Percentiles rank a stretch among this genome's conserved stretches.
Conservation (phyloP, 1,139 yeast species). For the Debaryomyces singareniensis region DNA sequence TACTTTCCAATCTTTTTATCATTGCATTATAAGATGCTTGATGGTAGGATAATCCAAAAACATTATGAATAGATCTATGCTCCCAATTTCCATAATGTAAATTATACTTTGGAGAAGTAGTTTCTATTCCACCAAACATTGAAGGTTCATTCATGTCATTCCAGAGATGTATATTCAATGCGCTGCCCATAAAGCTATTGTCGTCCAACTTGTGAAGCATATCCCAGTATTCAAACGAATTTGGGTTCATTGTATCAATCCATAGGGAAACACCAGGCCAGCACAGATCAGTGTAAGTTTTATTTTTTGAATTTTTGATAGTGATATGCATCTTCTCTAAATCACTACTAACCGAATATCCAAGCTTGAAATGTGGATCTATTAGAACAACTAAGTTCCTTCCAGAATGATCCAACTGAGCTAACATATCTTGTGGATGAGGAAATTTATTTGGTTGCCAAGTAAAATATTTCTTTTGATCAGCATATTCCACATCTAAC, state of each 20-base stretch:
- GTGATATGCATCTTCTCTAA: constrained; percentile 31
- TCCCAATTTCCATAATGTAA: constrained; percentile 80
- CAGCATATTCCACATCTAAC: constrained; percentile 93
- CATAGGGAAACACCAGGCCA: constrained; percentile 98
- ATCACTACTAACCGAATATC: constrained; percentile 57
- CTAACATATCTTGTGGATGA: constrained; percentile 62
- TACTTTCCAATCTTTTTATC: constrained; percentile 37
- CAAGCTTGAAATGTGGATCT: constrained; percentile 84
- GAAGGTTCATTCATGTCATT: constrained; percentile 99
- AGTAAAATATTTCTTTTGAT: constrained; percentile 79
- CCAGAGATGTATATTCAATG: constrained; percentile 75
- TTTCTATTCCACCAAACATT: constrained; percentile 91
- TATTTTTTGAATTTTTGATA: constrained; percentile 33
- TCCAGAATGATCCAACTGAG: constrained; percentile 60
- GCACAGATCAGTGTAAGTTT: constrained; percentile 75
- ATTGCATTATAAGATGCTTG: constrained; percentile 73
- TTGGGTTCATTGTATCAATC: constrained; percentile 78
- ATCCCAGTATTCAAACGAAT: constrained; percentile 58
- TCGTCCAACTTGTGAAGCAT: constrained; percentile 17
- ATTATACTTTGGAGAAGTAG: constrained; percentile 76
- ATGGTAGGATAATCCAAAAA: constrained; percentile 75
- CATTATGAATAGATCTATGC: constrained; percentile 84
- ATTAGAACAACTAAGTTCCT: constrained; percentile 79
- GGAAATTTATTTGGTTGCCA: constrained; percentile 80
- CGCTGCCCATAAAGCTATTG: constrained; percentile 42